These are phyloP conservation scores for Mycosarcoma maydis DNA, from an alignment of 1,284 basidiomycete species.

Conservation along the genomic window DNA sequence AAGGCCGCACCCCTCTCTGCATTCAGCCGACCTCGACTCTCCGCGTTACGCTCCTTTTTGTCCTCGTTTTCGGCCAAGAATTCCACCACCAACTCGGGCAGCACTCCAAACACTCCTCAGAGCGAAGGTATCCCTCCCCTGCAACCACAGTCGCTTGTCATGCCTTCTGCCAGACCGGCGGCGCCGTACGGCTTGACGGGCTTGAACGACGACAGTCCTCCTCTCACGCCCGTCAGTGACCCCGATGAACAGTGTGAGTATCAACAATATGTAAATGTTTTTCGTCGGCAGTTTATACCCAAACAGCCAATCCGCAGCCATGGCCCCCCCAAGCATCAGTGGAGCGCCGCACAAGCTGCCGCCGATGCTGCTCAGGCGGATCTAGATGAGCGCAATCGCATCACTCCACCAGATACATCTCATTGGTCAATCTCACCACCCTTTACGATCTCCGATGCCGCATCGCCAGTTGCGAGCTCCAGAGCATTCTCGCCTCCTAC, in stretches of 20 bases:
- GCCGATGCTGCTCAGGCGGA: constrained; percentile 44
- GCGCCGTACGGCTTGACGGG: constrained; percentile 43
- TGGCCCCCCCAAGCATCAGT: constrained; percentile 48
- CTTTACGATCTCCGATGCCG: constrained; percentile 32
- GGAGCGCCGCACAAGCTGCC: constrained; percentile 54
- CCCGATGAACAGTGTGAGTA: constrained; percentile 39
- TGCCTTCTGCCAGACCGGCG: constrained; percentile 56
- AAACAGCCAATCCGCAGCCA: constrained; percentile 15
- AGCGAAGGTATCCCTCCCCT: constrained; percentile 2
- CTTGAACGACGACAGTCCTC: constrained; percentile 59
- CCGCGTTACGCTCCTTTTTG: constrained; percentile 48
- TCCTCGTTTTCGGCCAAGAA: constrained; percentile 39
- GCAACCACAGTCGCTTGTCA: constrained; percentile 45
- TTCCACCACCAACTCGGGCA: constrained; percentile 18
- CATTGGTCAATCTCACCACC: constrained; percentile 47
- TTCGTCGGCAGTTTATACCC: constrained; percentile 26
- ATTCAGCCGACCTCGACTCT: constrained; percentile 20
- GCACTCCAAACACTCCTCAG: constrained; percentile 21
- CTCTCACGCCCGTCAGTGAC: constrained; percentile 56
- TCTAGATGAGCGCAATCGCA: constrained; percentile 19
- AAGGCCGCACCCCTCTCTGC: constrained; percentile 5
- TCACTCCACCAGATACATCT: constrained; percentile 27
- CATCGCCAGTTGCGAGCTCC: constrained; percentile 36
- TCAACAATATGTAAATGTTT: constrained; percentile 32
- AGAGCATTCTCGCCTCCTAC: constrained; percentile 43